These are phyloP conservation scores for Pseudopithomyces chartarum DNA, from an alignment of 2,329 filamentous ascomycete genomes.

Conservation along the genomic window DNA sequence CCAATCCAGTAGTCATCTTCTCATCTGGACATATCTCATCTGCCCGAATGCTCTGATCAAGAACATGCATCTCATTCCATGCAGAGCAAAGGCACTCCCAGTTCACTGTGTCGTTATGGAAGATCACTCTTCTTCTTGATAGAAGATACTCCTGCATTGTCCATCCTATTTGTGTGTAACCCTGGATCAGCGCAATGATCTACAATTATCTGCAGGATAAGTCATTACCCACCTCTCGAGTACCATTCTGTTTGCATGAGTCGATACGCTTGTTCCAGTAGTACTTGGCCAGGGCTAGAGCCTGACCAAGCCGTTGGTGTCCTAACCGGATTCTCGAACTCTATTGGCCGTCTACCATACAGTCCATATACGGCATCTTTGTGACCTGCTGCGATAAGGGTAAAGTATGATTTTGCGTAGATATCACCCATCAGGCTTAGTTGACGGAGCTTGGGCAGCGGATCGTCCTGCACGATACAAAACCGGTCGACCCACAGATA, in stretches of 20 bases:
- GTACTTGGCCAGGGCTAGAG: not conserved
- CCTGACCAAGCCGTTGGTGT: not conserved
- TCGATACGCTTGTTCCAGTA: constrained; percentile 2
- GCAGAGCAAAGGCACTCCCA: constrained; percentile 19
- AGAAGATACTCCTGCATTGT: constrained; percentile 19
- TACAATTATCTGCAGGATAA: not conserved
- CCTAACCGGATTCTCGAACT: not conserved
- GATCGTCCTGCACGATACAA: constrained; percentile 16
- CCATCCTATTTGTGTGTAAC: not conserved
- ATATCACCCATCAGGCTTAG: constrained; percentile 19
- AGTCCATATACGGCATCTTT: constrained; percentile 9
- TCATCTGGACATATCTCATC: not conserved
- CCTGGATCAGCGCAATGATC: not conserved
- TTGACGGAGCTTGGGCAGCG: constrained; percentile 9
- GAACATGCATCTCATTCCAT: constrained; percentile 13
- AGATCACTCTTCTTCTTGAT: constrained; percentile 14
- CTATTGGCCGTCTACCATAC: not conserved
- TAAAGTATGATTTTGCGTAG: constrained; percentile 17
- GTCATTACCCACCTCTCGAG: constrained; percentile 19
- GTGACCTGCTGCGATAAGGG: constrained; percentile 17
- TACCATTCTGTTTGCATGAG: constrained; percentile 18
- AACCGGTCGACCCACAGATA: constrained; percentile 17
- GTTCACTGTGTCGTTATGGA: constrained; percentile 19
- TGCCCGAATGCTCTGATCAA: not conserved
- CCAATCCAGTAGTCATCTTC: not conserved